Evolutionary conservation across 768 basidiomycete species (phyloP).

Genomic region (Lactarius vividus): DNA sequence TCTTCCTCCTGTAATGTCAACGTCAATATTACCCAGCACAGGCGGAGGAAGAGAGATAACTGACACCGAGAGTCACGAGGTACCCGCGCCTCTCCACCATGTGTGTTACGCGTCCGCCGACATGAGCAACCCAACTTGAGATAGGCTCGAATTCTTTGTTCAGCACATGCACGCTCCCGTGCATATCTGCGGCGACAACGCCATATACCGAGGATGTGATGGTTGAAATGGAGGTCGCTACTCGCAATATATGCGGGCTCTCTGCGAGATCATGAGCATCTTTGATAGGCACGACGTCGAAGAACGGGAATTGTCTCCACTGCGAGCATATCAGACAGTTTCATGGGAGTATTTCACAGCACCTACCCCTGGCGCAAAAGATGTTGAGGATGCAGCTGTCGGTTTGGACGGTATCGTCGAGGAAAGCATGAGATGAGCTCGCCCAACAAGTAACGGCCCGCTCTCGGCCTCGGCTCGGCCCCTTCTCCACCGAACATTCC

Average conservation of each 20-base stretch:
- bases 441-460: constrained; percentile 1
- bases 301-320: constrained; percentile 93
- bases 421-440: constrained; percentile 8
- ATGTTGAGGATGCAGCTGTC: constrained; percentile 10
- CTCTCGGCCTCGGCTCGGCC: constrained; percentile 3
- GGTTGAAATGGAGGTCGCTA: constrained; percentile 70
- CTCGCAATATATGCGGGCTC: constrained; percentile 74
- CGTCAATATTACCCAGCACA: constrained; percentile 11
- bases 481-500: constrained; percentile 1
- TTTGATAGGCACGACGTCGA: constrained; percentile 72
- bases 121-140: constrained; percentile 77
- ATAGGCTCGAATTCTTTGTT: constrained; percentile 69
- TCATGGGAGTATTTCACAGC: too few species aligned
- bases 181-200: constrained; percentile 78
- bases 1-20: constrained; percentile 65
- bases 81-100: constrained; percentile 80
- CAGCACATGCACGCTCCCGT: constrained; percentile 77
- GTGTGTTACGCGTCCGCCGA: constrained; percentile 78
- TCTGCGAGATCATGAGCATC: constrained; percentile 74
- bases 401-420: constrained; percentile 9
- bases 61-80: constrained; percentile 84
- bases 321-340: constrained; percentile 33
- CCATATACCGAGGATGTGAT: constrained; percentile 62
- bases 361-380: constrained; percentile 22
- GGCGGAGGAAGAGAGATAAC: constrained; percentile 34